Evolutionary conservation across 2,329 filamentous ascomycete species (phyloP), one percentile per base, ranked within the genome.

Genomic region (Beauveria rudraprayagi): DNA sequence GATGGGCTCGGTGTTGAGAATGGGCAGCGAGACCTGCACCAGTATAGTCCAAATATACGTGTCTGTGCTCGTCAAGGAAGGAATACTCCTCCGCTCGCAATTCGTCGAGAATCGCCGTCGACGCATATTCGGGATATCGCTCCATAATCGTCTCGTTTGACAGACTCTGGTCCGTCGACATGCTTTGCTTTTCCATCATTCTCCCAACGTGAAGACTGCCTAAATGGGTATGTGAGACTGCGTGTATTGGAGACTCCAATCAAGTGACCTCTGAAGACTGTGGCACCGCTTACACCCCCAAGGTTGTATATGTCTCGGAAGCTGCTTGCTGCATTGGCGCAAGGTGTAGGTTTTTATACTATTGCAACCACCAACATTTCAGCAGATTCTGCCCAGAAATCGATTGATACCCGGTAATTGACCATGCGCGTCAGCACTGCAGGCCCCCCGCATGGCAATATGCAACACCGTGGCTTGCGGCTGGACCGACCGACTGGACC

Each of bases 41-140:
- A 1, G 75, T 74, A 64, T 77, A 77, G 67, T 77, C 75, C 4
- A 77, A 68, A 55, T 77, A 77, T 3, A 74, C 65, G 44, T 77
- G 75, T 46, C 68, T 59, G 40, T 76, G 69, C 34, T 70, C 66
- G 63, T 76, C 73, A 19, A 77, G 70, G 41, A 72, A 73, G 28
- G 65, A 61, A 59, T 77, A 77, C 41, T 76, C 72, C 10, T 65
- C 67, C 1, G 52, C 57, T 7, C 73, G 70, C 2, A 75, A 63
- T 8, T 63, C 59, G 59, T 76, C 73, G 4, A 76, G 65, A 2
- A 51, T 60, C 10, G 63, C 54, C 1, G 74, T 76, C 7, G 63
- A 58, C 28, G 34, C 63, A 52, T 76, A 76, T 54, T 75, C 74
- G 5, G 73, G 74, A 47, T 71, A 72, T 9, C 17, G 40, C 22